Evolutionary conservation across 495 filamentous ascomycete species (phyloP), one percentile per base, ranked within the genome.

Genomic region (Margaritispora aquatica): DNA sequence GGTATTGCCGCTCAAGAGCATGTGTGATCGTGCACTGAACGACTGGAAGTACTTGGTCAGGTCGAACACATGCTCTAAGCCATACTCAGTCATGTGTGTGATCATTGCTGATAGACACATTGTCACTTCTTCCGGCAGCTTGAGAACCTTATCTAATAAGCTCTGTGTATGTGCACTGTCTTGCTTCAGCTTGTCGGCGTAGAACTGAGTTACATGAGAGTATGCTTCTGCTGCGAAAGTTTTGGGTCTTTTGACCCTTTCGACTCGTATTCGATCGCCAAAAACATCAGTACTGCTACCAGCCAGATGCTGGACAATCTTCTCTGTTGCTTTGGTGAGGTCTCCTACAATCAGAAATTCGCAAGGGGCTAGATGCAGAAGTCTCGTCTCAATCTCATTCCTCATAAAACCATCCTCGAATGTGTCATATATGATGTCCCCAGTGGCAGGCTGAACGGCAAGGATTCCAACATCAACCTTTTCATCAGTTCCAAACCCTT

Each of bases 361-460:
- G 71, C 94, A 96, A 0, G 94, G 94, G 1, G 92, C 88, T 62
- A 99, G 95, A 69, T 99, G 94, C 19, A 99, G 77, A 22, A 99
- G 75, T 41, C 94, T 78, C 0, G 94, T 97, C 73, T 99, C 94
- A 49, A 97, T 89, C 67, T 99, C 94, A 57, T 88, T 90, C 46
- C 94, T 81, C 95, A 97, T 99, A 73, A 97, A 99, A 1, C 95
- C 91, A 66, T 99, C 94, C 64, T 97, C 90, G 63, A 99, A 99
- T 46, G 89, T 85, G 68, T 99, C 94, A 63, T 97, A 94, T 57
- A 97, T 90, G 58, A 99, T 88, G 66, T 97, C 94, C 47, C 94
- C 94, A 0, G 95, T 97, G 0, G 89, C 88, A 22, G 94, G 94
- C 63, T 99, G 94, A 1, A 99, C 94, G 23, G 95, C 94, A 11